Base-by-base conservation (phyloP, 345 rosid genomes). In the Rubroshorea leprosula region DNA sequence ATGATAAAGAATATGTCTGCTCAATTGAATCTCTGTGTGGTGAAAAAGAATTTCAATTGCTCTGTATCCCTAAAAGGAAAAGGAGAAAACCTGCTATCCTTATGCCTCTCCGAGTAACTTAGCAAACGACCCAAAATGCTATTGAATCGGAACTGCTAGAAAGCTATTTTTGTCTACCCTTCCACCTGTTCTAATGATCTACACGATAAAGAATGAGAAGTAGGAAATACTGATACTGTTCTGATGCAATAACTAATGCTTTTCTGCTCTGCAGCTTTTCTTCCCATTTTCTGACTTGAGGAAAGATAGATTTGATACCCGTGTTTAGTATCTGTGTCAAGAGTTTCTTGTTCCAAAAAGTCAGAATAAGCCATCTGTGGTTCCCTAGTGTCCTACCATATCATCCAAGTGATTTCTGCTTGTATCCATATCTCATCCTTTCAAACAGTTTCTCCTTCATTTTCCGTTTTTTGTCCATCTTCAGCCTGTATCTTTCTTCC, bases 381-480 rank as follows among this genome's bases (percentile, higher is more conserved):
- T 57, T 58, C 48, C 41, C 43, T 27, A 45, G 19, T 38, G 8
- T 39, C 45, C 45, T 1, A 39, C 25, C 59, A 52, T 67, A 76
- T 68, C 81, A 18, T 48, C 91, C 88, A 0, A 93, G 85, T 27
- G 96, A 74, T 63, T 80, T 87, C 74, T 93, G 99, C 65, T 60
- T 78, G 66, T 93, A 87, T 44, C 97, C 97, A 5, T 72, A 57
- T 62, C 75, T 83, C 65, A 76, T 62, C 68, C 97, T 82, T 51
- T 84, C 90, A 4, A 63, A 63, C 23, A 83, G 74, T 69, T 83
- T 89, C 74, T 85, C 96, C 61, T 73, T 81, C 0, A 73, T 80
- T 74, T 87, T 93, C 74, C 94, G 80, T 78, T 93, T 93, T 78
- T 89, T 93, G 51, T 93, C 94, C 99, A 93, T 93, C 77, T 93